phyloP scores from a whole-genome alignment of 1,284 basidiomycete genomes.

The Trichosporon asahii region DNA sequence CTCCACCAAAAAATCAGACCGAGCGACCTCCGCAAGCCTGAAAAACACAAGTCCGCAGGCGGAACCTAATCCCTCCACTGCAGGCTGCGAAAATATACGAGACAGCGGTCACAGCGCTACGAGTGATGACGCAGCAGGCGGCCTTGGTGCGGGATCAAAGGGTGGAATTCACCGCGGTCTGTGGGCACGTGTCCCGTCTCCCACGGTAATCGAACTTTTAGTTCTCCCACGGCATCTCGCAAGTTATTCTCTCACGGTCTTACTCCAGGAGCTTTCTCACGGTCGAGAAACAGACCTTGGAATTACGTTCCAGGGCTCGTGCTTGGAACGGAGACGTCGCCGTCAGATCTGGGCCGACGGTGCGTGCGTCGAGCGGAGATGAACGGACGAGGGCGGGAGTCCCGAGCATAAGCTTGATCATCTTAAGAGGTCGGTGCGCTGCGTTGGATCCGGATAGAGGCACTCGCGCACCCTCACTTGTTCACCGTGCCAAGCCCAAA shows the following conservation, averaged over 20 bases:
- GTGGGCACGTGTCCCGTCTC: not conserved
- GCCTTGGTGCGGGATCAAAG: not conserved
- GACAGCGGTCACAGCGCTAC: too few relatives aligned
- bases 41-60: not conserved
- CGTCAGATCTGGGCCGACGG: too few relatives aligned
- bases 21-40: not conserved
- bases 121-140: not conserved
- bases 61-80: not conserved
- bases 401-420: not conserved
- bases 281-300: too few relatives aligned
- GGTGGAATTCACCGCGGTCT: not conserved
- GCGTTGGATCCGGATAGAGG: not conserved
- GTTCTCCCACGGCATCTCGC: not conserved
- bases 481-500: not conserved
- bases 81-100: not conserved
- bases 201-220: not conserved
- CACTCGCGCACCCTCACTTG: not conserved
- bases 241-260: too few relatives aligned
- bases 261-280: not conserved
- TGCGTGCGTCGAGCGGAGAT: not conserved
- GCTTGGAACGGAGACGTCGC: not conserved
- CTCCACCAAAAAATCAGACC: slow-evolving; percentile 7
- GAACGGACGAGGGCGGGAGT: too few relatives aligned
- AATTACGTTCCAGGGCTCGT: too few relatives aligned
- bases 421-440: not conserved